Evolutionary conservation across 176 grass and related monocot genomes (phyloP), one percentile per base, ranked within the genome.

Genomic region (Eleusine indica): DNA sequence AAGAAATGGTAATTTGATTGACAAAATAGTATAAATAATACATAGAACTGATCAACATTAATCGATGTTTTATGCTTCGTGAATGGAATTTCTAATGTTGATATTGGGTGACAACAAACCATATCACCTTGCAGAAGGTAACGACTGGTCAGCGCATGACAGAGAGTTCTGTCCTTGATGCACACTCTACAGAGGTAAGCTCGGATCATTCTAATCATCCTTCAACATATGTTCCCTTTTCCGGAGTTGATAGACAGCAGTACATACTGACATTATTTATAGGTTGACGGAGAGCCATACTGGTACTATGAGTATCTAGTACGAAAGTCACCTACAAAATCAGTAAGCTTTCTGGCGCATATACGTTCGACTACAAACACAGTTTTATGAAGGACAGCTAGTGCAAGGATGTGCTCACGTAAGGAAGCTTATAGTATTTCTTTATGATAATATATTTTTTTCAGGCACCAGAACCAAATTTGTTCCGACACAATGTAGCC

Each of bases 291-390:
- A 82, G 87, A 98, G 78, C 93, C 87, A 69, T 98, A 95, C 39
- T 98, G 96, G 96, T 98, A 90, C 86, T 98, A 95, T 9, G 96
- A 98, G 79, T 98, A 98, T 48, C 87, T 98, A 82, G 58, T 98
- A 90, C 89, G 93, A 13, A 98, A 90, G 87, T 98, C 96, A 69
- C 93, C 96, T 43, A 98, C 93, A 73, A 82, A 81, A 86, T 87
- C 77, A 48, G 96, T 98, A 88, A 94, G 96, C 73, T 69, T 80
- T 78, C 70, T 80, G 22, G 17, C 18, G 6, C 63, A 72, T 74
- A 74, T 70, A 79, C 11, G 32, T 85, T 60, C 76, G 35, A 37
- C 25, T 80, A 69, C 8, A 82, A 72, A 48, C 61, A 60, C 17
- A 83, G 37, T 56, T 70, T 68, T 18, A 80, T 52, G 16, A 46